Evolutionary conservation across 805 yeast species (phyloP).

Genomic region (Priceomyces fermenticarens): DNA sequence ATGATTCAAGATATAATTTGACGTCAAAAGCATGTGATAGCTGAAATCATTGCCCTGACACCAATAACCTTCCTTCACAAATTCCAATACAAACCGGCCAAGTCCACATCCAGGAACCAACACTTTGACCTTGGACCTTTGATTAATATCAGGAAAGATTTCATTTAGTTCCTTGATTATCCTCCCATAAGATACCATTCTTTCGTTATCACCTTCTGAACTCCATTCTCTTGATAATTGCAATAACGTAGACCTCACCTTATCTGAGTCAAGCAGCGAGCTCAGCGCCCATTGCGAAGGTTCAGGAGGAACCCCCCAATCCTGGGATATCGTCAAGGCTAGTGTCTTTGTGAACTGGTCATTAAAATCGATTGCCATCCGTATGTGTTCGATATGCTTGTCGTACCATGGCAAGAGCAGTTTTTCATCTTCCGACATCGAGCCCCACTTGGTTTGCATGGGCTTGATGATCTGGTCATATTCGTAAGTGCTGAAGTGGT

Average conservation of each 20-base stretch:
- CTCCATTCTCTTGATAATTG: slow-evolving; percentile 67
- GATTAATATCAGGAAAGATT: slow-evolving; percentile 33
- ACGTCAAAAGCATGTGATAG: slow-evolving; percentile 59
- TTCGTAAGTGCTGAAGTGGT: slow-evolving; percentile 31
- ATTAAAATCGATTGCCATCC: slow-evolving; percentile 44
- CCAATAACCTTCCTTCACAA: slow-evolving; percentile 52
- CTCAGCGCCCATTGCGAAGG: slow-evolving; percentile 44
- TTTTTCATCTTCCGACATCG: slow-evolving; percentile 40
- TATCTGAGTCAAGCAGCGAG: slow-evolving; percentile 46
- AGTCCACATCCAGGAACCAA: slow-evolving; percentile 66
- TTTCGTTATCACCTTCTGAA: slow-evolving; percentile 46
- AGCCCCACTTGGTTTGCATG: slow-evolving; percentile 19
- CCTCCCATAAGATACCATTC: slow-evolving; percentile 36
- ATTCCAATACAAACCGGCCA: slow-evolving; percentile 56
- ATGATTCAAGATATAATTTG: slow-evolving; percentile 52
- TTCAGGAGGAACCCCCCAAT: slow-evolving; percentile 47
- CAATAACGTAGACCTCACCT: slow-evolving; percentile 53
- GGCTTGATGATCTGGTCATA: slow-evolving; percentile 31
- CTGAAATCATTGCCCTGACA: slow-evolving; percentile 69
- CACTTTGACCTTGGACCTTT: slow-evolving; percentile 39
- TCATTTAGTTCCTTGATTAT: slow-evolving; percentile 33
- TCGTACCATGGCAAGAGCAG: slow-evolving; percentile 50
- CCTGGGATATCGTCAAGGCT: slow-evolving; percentile 40
- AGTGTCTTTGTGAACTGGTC: slow-evolving; percentile 40
- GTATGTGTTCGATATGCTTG: slow-evolving; percentile 36